phyloP scores from a whole-genome alignment of 2,329 filamentous ascomycete species.

The Aaosphaeria arxii region DNA sequence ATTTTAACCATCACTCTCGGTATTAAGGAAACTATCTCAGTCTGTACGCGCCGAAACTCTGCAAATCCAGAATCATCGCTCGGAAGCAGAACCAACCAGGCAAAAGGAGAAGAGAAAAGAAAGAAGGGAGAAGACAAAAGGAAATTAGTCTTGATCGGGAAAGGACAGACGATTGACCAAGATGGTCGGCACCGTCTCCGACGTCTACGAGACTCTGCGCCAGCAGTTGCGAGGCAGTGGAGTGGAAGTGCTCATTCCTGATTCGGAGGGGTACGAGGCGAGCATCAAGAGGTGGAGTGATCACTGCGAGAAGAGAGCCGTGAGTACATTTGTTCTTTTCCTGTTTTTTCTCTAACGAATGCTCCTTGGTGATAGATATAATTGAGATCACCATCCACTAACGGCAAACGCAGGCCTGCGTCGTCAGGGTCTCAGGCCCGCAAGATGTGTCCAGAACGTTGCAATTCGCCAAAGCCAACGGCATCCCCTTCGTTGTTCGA shows the following conservation, averaged over 20 bases:
- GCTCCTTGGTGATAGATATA: background rate
- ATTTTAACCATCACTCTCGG: too few relatives aligned
- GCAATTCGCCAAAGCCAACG: slow-evolving; percentile 17
- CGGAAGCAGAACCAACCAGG: too few relatives aligned
- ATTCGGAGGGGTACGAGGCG: slow-evolving; percentile 20
- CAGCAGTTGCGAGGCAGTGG: slow-evolving; percentile 11
- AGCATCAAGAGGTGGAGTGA: slow-evolving; percentile 27
- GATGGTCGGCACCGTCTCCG: background rate
- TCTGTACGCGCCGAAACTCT: too few relatives aligned
- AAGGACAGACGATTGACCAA: too few relatives aligned
- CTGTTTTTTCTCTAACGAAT: background rate
- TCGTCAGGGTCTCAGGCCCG: slow-evolving; percentile 16
- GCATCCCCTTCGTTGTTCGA: slow-evolving; percentile 52
- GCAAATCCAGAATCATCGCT: too few relatives aligned
- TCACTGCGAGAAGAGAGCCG: slow-evolving; percentile 25
- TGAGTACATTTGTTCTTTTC: slow-evolving; percentile 5
- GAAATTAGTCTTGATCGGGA: too few relatives aligned
- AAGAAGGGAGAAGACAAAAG: too few relatives aligned
- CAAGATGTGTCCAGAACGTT: slow-evolving; percentile 21
- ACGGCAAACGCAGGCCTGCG: slow-evolving; percentile 12
- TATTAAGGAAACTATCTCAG: too few relatives aligned
- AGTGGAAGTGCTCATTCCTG: slow-evolving; percentile 21
- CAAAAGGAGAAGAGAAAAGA: too few relatives aligned
- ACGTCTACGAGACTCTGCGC: slow-evolving; percentile 8
- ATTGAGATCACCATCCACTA: background rate